Evolutionary conservation across 305 asterid species (phyloP), one percentile per base, ranked within the genome.

Genomic region (Striga hermonthica): DNA sequence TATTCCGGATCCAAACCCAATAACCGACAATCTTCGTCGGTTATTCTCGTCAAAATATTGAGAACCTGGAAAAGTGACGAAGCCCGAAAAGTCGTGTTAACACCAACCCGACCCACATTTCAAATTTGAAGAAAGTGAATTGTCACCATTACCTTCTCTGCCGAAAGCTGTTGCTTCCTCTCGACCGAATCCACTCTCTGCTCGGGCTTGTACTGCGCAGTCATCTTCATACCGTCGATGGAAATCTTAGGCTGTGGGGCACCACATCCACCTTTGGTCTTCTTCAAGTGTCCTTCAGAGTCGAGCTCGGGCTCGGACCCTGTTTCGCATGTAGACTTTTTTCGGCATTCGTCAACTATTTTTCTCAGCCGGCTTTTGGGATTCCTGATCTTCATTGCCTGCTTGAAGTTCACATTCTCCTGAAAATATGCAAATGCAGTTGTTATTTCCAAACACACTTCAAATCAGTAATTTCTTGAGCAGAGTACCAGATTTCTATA

Each of bases 191-290:
- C 97, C 11, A 95, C 95, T 85, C 83, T 66, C 76, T 83, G 85
- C 65, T 63, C 90, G 38, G 41, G 40, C 83, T 82, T 90, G 78
- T 88, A 88, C 77, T 86, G 95, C 28, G 97, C 96, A 68, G 86
- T 80, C 95, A 93, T 86, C 78, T 90, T 93, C 97, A 90, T 90
- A 40, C 99, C 99, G 77, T 90, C 96, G 68, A 93, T 90, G 73
- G 87, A 78, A 67, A 90, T 81, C 71, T 83, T 93, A 3, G 99
- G 99, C 79, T 86, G 95, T 78, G 81, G 92, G 60, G 99, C 90
- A 74, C 99, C 99, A 75, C 99, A 93, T 67, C 96, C 99, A 73
- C 95, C 95, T 70, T 86, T 76, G 67, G 73, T 43, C 83, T 84
- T 90, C 84, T 81, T 86, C 66, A 76, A 74, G 4, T 89, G 91